Evolutionary conservation across 1,284 basidiomycete genomes (phyloP).

Genomic region (Ustilago tritici): DNA sequence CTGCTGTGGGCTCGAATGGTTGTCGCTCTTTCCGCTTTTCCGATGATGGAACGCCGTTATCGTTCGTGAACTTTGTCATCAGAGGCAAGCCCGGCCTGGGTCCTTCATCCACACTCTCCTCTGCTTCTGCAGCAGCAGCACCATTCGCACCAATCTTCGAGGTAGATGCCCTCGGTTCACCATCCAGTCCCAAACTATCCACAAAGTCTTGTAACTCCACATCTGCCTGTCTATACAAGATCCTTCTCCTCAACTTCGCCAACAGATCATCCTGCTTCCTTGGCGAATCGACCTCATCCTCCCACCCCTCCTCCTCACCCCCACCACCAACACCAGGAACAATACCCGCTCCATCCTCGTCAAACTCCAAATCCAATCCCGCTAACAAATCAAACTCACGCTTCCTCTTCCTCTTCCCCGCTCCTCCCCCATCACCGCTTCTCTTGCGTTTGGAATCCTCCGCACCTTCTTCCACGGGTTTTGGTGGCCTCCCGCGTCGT

Average conservation of each 20-base stretch:
- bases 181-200: constrained; percentile 28
- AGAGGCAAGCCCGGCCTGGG: constrained; percentile 27
- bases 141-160: constrained; percentile 14
- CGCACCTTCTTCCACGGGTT: constrained; percentile 12
- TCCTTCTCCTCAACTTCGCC: constrained; percentile 43
- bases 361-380: constrained; percentile 40
- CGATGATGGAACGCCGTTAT: constrained; percentile 16
- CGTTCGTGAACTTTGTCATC: neutral
- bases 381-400: constrained; percentile 45
- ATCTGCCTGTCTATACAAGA: constrained; percentile 44
- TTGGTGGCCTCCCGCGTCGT: constrained; percentile 40
- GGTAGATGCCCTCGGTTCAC: constrained; percentile 7
- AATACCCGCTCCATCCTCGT: constrained; percentile 25
- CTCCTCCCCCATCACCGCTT: neutral
- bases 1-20: constrained; percentile 28
- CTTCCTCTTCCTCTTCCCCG: constrained; percentile 25
- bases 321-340: constrained; percentile 22
- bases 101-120: constrained; percentile 22
- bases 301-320: constrained; percentile 27
- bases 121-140: neutral
- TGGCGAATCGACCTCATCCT: constrained; percentile 26
- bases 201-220: constrained; percentile 45
- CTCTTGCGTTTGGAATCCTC: constrained; percentile 9
- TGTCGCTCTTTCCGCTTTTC: constrained; percentile 50
- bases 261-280: constrained; percentile 41